These are phyloP conservation scores for Aspergillus viridinutans DNA, from an alignment of 2,329 filamentous ascomycete genomes.

Conservation along the genomic window DNA sequence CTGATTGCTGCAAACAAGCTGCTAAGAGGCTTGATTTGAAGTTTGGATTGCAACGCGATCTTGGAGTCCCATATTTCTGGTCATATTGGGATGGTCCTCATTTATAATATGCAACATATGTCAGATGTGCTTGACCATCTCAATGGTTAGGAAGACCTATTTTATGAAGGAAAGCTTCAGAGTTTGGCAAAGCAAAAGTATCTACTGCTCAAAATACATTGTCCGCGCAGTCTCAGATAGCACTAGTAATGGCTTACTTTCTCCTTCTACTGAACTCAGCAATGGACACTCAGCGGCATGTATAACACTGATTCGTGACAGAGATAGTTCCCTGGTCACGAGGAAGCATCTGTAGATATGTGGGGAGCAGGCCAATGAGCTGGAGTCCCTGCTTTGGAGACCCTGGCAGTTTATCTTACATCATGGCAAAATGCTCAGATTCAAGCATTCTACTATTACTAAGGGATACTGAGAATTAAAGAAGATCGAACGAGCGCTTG, in stretches of 20 bases:
- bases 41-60: background rate
- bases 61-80: background rate
- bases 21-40: background rate
- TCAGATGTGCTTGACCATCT: background rate
- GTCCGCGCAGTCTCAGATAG: background rate
- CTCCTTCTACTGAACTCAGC: background rate
- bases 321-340: background rate
- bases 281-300: background rate
- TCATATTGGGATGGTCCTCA: background rate
- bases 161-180: background rate
- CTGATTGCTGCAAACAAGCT: slow-evolving; percentile 22
- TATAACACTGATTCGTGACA: background rate
- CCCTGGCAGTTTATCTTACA: background rate
- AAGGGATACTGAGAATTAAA: background rate
- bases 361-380: no score
- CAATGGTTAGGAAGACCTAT: background rate
- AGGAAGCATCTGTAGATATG: background rate
- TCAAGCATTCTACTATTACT: background rate
- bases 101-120: background rate
- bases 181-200: background rate
- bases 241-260: background rate
- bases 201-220: background rate
- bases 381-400: no score
- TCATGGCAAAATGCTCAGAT: background rate
- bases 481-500: background rate